Evolutionary conservation across 169 alveolate species (phyloP).

Genomic region (Cryptosporidium tyzzeri): DNA sequence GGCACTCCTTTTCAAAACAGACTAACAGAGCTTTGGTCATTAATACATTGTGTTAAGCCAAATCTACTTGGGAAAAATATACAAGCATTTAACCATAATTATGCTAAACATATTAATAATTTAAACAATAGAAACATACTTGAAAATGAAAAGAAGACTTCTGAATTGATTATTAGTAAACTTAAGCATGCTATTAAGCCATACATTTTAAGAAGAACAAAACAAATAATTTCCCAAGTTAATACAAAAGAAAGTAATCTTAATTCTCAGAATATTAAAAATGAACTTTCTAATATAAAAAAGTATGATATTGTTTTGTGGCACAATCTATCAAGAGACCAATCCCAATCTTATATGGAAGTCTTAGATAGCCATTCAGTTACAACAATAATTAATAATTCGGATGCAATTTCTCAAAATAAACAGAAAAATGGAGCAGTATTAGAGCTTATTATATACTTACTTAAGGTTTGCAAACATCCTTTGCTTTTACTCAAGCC

Average conservation of each 20-base stretch:
- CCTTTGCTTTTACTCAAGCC: constrained; percentile 76
- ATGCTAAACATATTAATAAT: constrained; percentile 14
- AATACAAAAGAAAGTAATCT: neutral
- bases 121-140: neutral
- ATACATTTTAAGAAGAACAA: constrained; percentile 78
- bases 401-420: constrained; percentile 16
- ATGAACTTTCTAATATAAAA: constrained; percentile 22
- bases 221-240: constrained; percentile 46
- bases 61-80: constrained; percentile 82
- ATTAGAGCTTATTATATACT: constrained; percentile 65
- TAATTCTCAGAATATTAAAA: neutral
- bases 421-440: constrained; percentile 69
- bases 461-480: constrained; percentile 80
- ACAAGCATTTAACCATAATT: constrained; percentile 40
- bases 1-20: constrained; percentile 76
- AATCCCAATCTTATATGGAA: constrained; percentile 71
- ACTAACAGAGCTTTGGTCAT: constrained; percentile 57
- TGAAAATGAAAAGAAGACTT: constrained; percentile 29
- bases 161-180: constrained; percentile 30
- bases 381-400: neutral
- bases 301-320: constrained; percentile 81
- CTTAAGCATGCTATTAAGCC: constrained; percentile 46
- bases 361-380: constrained; percentile 72
- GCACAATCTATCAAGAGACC: constrained; percentile 78
- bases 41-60: constrained; percentile 68